Evolutionary conservation across 2,329 filamentous ascomycete genomes (phyloP), one percentile per base, ranked within the genome.

Genomic region (Zymoseptoria ardabiliae): DNA sequence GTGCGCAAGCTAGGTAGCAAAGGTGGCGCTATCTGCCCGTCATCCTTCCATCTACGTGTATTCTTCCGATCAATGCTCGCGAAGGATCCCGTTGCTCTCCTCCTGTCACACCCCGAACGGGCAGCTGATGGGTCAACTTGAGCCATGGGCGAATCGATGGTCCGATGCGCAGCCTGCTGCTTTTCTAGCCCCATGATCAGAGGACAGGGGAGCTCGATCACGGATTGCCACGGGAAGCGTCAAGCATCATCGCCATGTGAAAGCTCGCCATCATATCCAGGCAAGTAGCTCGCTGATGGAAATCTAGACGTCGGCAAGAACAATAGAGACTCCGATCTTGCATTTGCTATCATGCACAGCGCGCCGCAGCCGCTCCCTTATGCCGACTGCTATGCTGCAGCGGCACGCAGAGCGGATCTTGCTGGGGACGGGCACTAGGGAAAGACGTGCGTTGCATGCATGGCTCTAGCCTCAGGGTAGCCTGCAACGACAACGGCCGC

Each of bases 21-120:
- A 45, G 5, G 35, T 45, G 35, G 62, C 62, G 62, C 58, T 54
- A 61, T 58, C 61, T 65, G 62, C 58, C 58, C 58, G 61, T 65
- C 63, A 63, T 62, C 58, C 56, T 53, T 56, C 52, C 35, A 45
- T 45, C 35, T n/a, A n/a, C n/a, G n/a, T n/a, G n/a, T n/a, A n/a
- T 45, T 45, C 35, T 45, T 45, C 35, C 35, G 35, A 45, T 45
- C 35, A 45, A 45, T 54, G 58, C 58, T 56, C 53, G 58, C 62
- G 55, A 54, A 41, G 35, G 35, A 41, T 41, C 17, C 35, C 35
- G 11, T 41, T n/a, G 51, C 54, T 61, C 55, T 54, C 57, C 58
- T 58, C 63, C 54, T 52, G 61, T 61, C 58, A 51, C 58, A 58
- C 57, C 52, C 35, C 35, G 35, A 45, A 45, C 17, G 17, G 58